Conservation (phyloP, 331 rosid species). For the Rhamnella rubrinervis region DNA sequence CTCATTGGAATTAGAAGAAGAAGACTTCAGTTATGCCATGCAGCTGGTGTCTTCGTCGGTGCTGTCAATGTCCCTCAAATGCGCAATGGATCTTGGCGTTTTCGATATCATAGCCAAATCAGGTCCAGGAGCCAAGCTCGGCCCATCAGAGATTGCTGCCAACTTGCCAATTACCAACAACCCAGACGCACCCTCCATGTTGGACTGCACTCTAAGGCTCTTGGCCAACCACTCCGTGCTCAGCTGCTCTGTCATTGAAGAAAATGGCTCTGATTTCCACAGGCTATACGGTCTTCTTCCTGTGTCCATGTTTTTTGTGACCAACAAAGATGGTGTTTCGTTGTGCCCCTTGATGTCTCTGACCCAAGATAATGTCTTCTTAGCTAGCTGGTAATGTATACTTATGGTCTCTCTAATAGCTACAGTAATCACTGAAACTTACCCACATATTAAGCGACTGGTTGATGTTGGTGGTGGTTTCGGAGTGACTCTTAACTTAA, state of each 20-base stretch:
- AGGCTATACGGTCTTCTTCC: slow-evolving; percentile 35
- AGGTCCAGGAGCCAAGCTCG: slow-evolving; percentile 27
- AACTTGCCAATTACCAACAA: slow-evolving; percentile 26
- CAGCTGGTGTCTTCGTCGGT: slow-evolving; percentile 11
- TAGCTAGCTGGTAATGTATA: slow-evolving; percentile 26
- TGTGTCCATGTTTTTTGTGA: slow-evolving; percentile 30
- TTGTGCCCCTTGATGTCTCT: slow-evolving; percentile 26
- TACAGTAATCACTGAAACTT: no score
- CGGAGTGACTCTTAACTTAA: slow-evolving; percentile 31
- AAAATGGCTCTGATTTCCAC: slow-evolving; percentile 3
- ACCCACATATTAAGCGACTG: slow-evolving; percentile 10
- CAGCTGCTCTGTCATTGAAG: slow-evolving; percentile 19
- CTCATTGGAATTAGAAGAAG: slow-evolving; percentile 9
- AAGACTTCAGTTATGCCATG: slow-evolving; percentile 21
- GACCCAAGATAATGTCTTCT: slow-evolving; percentile 28
- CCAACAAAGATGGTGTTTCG: slow-evolving; percentile 32
- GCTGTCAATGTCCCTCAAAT: slow-evolving; percentile 22
- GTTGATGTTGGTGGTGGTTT: slow-evolving; percentile 58
- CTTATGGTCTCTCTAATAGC: not conserved
- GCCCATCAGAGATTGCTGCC: slow-evolving; percentile 26
- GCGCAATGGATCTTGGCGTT: slow-evolving; percentile 34
- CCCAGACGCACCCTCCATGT: slow-evolving; percentile 31
- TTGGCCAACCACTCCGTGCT: slow-evolving; percentile 40
- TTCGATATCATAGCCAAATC: slow-evolving; percentile 40
- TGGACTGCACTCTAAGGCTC: slow-evolving; percentile 41